Percentiles rank a stretch among this genome's conserved stretches.
Conservation (phyloP, 768 basidiomycete species). For the Tulasnella sp. region DNA sequence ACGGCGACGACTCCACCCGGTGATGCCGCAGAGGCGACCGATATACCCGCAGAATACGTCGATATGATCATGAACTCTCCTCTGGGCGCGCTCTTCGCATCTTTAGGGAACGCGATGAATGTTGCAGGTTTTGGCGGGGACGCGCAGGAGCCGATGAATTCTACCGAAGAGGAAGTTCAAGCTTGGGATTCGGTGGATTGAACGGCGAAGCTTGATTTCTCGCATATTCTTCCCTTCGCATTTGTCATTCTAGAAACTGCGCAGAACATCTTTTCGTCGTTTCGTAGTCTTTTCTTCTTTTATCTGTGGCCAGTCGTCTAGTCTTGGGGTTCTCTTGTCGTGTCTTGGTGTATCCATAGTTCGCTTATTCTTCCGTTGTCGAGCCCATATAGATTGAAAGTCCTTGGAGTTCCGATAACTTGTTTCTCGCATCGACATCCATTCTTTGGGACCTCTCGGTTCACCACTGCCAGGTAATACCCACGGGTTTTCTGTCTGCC, state of each 20-base stretch:
- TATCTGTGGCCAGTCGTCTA: neutral
- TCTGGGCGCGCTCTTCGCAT: neutral
- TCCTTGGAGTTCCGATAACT: too few species aligned
- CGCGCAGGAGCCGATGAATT: neutral
- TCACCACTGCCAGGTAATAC: too few species aligned
- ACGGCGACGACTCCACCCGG: neutral
- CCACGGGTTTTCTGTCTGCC: too few species aligned
- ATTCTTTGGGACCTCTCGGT: too few species aligned
- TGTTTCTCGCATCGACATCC: too few species aligned
- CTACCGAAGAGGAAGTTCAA: neutral
- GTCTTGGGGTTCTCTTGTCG: too few species aligned
- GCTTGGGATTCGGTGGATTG: neutral
- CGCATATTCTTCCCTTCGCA: neutral
- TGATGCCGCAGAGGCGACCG: neutral
- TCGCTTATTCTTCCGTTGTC: too few species aligned
- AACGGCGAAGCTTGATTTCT: neutral
- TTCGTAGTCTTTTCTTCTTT: neutral
- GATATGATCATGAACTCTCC: neutral
- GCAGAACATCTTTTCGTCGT: neutral
- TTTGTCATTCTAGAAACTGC: neutral
- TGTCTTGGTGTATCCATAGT: too few species aligned
- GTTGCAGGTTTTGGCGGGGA: neutral
- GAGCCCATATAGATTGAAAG: too few species aligned
- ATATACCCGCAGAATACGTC: neutral
- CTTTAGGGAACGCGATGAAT: slow-evolving; percentile 9